A percentile compares a stretch with the other conserved stretches of the same genome.
Conservation (phyloP, 345 rosid genomes). For the Gossypium turneri region DNA sequence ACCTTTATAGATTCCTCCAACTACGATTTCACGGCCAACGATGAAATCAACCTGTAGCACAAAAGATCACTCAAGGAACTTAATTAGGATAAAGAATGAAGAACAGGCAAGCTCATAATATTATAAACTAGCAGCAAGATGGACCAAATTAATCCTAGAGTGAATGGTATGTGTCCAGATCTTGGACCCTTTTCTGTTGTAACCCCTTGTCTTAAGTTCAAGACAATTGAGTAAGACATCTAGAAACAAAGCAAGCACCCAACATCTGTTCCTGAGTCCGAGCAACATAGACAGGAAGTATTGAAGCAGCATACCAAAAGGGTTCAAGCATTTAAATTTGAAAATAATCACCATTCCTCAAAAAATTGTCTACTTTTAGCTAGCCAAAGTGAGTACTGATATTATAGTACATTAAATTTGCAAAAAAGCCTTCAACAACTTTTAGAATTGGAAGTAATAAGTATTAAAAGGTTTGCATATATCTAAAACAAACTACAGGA, state of each 20-base stretch:
- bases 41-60: constrained; percentile 65
- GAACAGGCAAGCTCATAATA: background rate
- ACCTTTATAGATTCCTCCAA: constrained; percentile 86
- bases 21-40: constrained; percentile 82
- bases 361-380: background rate
- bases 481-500: background rate
- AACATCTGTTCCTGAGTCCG: background rate
- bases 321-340: constrained; percentile 5
- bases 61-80: constrained; percentile 5
- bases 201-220: background rate
- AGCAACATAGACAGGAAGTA: background rate
- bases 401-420: background rate
- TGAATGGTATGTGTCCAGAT: background rate
- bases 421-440: background rate
- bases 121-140: background rate
- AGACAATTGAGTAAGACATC: no score
- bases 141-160: background rate
- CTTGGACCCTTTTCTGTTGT: background rate
- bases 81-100: background rate
- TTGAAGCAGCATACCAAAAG: background rate
- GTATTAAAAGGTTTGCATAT: background rate
- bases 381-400: constrained; percentile 1
- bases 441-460: background rate
- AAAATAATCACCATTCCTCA: background rate
- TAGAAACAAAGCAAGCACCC: background rate